Evolutionary conservation across 1,139 yeast species (phyloP), one percentile per base, ranked within the genome.

Genomic region (Kodamaea sp.): DNA sequence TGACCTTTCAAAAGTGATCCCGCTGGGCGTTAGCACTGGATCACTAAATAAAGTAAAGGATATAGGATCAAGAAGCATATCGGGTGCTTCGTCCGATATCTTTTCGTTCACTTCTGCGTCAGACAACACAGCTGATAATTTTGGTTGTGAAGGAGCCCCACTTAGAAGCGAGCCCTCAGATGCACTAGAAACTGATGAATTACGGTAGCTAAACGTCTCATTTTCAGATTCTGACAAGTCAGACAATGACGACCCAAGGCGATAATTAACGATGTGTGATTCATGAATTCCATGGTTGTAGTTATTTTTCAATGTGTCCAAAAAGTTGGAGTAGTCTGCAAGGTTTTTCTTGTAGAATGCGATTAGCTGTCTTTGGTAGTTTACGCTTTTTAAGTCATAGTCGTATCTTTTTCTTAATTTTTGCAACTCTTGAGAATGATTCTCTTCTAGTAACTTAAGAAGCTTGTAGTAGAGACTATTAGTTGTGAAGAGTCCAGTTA

Each of bases 21-120:
- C 79, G 15, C 73, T 63, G 9, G 74, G 75, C 10, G 74, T 60
- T n/a, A 73, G 53, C 5, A 73, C 79, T 0, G 79, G 79, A 28
- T 73, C 70, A 23, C 46, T 47, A 46, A 72, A 71, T 24, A 73
- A 41, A 29, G 65, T 63, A 48, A 67, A 70, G 2, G 76, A 66
- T 18, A 73, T 69, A 5, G 79, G 79, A 41, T 73, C 78, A 12
- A 69, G 39, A 13, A 70, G 49, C 34, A 57, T 58, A 22, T 69
- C 76, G 0, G 78, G 78, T 1, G 67, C 65, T 13, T 66, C 67
- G 4, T 48, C 53, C 5, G 44, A 32, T 3, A 47, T 45, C 14
- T 32, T 33, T 6, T 40, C 43, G 12, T 32, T 13, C 4, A 31
- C 27, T 7, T 44, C 41, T 10, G 28, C 3, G 15, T 15, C 14